Base-by-base conservation (phyloP, 352 stramenopile species). In the Discostella stelligera region DNA sequence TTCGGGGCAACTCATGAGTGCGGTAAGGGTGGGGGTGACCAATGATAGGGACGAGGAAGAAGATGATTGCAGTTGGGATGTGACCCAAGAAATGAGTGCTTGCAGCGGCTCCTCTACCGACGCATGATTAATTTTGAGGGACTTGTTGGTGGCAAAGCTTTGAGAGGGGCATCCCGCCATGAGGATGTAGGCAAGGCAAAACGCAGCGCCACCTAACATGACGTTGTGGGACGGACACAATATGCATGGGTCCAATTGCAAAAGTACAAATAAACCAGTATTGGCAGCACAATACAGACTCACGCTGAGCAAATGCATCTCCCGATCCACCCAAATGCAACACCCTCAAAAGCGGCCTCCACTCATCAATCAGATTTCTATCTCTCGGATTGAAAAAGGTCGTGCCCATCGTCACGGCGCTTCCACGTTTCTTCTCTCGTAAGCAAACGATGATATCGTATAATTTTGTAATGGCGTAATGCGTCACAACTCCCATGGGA, bases 11-110 rank as follows among this genome's bases (percentile, higher is more conserved):
- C 91, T 93, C 59, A 97, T 85, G 27, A 98, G 80, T 39, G 97
- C 93, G 80, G 95, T 95, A 69, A 98, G 89, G n/a, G 94, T 95
- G 44, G 95, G 88, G 39, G 97, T 95, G 9, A 91, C 80, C 13
- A 88, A 62, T 9, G 79, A 71, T 21, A 90, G 59, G 4, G 82
- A 91, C 0, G 62, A 61, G 16, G 61, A 74, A n/a, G 72, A 58
- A 20, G 76, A 84, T 39, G 74, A 81, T 68, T 89, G 82, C 16
- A 91, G 70, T 73, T 87, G 79, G 41, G 74, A 85, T 9, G 80
- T 83, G n/a, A 89, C 78, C 85, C 85, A 91, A 5, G 82, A 86
- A 59, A 89, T 73, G 16, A 91, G 69, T 41, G 74, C 74, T 46
- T 83, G 72, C 6, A 87, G 60, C 3, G 80, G 71, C 49, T 89